A percentile compares a stretch with the other conserved stretches of the same genome.
These are phyloP conservation scores for Candida berthetii DNA, from an alignment of 805 yeast species.

Conservation along the genomic window DNA sequence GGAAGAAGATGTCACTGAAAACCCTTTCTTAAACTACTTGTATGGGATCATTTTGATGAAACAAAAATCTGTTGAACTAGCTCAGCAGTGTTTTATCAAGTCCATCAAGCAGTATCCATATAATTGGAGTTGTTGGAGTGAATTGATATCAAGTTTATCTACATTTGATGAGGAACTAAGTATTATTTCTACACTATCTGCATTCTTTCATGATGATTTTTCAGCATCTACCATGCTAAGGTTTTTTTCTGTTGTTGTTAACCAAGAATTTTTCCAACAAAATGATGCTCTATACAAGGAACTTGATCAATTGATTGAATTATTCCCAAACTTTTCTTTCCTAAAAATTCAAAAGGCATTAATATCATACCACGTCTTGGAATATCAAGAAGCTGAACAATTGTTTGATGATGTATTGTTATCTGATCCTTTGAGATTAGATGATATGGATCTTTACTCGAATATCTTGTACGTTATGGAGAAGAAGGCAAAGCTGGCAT, in stretches of 20 bases:
- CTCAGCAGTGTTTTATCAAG: conserved; percentile 52
- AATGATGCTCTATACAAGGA: conserved; percentile 45
- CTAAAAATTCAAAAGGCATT: conserved; percentile 79
- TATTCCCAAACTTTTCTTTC: conserved; percentile 71
- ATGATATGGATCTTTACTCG: conserved; percentile 91
- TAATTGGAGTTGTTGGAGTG: conserved; percentile 95
- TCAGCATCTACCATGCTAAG: conserved; percentile 30
- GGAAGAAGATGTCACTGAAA: conserved; percentile 26
- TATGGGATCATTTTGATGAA: conserved; percentile 63
- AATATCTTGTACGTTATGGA: conserved; percentile 93
- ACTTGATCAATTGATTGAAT: conserved; percentile 38
- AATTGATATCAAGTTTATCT: conserved; percentile 55
- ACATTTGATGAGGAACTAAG: conserved; percentile 53
- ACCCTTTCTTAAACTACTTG: conserved; percentile 65
- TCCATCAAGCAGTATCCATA: conserved; percentile 68
- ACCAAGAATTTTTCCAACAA: conserved; percentile 77
- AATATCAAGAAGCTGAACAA: conserved; percentile 72
- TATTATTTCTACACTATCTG: conserved; percentile 14
- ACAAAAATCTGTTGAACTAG: conserved; percentile 53
- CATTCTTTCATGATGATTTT: conserved; percentile 24
- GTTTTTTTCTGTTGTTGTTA: conserved; percentile 59
- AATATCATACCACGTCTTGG: conserved; percentile 77
- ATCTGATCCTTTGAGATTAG: conserved; percentile 79
- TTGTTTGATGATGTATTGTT: conserved; percentile 70
- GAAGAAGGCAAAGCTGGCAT: conserved; percentile 76